Conservation (phyloP, 192 early-diverging fungal species). For the Phlyctochytrium bullatum region DNA sequence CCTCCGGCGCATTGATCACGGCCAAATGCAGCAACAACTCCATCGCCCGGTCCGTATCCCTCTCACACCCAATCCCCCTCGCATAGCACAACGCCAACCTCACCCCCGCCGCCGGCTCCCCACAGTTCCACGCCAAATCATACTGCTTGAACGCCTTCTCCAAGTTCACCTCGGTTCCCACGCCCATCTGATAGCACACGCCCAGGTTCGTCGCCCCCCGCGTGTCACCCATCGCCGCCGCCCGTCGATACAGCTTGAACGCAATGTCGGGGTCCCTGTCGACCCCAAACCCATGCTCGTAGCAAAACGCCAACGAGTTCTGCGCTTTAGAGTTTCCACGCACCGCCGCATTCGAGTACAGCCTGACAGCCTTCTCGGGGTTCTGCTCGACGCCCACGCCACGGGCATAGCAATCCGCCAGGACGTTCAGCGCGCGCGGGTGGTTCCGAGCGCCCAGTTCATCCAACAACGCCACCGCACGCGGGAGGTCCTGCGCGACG, state of each 20-base stretch:
- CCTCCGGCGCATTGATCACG: too few relatives aligned
- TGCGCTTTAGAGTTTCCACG: slow-evolving; percentile 2
- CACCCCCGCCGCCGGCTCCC: neutral
- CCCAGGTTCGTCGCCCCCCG: neutral
- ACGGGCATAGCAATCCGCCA: neutral
- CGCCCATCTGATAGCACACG: slow-evolving; percentile 8
- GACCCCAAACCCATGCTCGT: slow-evolving; percentile 3
- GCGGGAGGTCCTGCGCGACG: neutral
- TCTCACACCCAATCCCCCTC: neutral
- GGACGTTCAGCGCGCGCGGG: neutral
- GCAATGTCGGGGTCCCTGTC: slow-evolving; percentile 2
- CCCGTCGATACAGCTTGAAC: neutral
- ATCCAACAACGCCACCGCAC: neutral
- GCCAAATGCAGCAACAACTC: neutral
- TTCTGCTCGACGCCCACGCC: neutral
- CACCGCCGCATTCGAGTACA: neutral
- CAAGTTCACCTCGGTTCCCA: neutral
- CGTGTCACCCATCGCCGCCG: slow-evolving; percentile 1
- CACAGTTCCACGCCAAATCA: neutral
- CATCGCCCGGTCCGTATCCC: neutral
- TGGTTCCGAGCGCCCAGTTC: neutral
- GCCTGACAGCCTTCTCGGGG: neutral
- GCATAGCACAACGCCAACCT: neutral
- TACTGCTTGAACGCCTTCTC: neutral
- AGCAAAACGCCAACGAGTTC: neutral